A percentile compares a stretch with the other conserved stretches of the same genome.
phyloP scores from a whole-genome alignment of 257 asterid species.

The Hygrophila difformis region DNA sequence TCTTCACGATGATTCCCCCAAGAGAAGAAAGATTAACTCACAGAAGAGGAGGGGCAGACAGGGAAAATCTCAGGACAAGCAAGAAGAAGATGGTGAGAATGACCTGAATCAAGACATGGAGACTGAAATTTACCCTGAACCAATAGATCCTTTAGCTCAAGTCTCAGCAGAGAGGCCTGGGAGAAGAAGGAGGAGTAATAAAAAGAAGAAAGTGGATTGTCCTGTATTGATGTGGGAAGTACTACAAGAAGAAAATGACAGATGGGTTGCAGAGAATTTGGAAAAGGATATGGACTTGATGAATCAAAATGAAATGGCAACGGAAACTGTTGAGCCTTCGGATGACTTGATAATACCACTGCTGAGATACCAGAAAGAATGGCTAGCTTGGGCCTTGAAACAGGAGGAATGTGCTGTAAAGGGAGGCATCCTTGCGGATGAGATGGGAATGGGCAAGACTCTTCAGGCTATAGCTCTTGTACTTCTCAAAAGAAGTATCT shows the following conservation, averaged over 20 bases:
- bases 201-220: conserved; percentile 30
- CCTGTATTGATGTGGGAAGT: conserved; percentile 72
- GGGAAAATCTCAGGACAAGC: conserved; percentile 6
- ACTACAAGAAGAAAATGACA: conserved; percentile 54
- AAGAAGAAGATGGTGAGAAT: conserved; percentile 19
- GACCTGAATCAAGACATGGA: conserved; percentile 3
- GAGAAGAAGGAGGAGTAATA: conserved; percentile 37
- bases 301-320: conserved; percentile 46
- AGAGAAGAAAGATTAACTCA: conserved; percentile 28
- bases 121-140: not conserved
- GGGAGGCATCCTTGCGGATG: conserved; percentile 98
- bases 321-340: conserved; percentile 62
- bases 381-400: conserved; percentile 89
- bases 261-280: conserved; percentile 62
- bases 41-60: conserved; percentile 11
- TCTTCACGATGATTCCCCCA: conserved; percentile 13
- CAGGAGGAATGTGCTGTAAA: conserved; percentile 72
- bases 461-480: conserved; percentile 94
- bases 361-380: conserved; percentile 87
- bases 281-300: conserved; percentile 33
- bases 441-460: conserved; percentile 99
- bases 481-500: conserved; percentile 56
- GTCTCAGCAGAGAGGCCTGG: conserved; percentile 9
- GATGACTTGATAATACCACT: conserved; percentile 66
- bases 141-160: not conserved